Conservation (phyloP, 2,329 filamentous ascomycete species). For the Xylaria sp. region DNA sequence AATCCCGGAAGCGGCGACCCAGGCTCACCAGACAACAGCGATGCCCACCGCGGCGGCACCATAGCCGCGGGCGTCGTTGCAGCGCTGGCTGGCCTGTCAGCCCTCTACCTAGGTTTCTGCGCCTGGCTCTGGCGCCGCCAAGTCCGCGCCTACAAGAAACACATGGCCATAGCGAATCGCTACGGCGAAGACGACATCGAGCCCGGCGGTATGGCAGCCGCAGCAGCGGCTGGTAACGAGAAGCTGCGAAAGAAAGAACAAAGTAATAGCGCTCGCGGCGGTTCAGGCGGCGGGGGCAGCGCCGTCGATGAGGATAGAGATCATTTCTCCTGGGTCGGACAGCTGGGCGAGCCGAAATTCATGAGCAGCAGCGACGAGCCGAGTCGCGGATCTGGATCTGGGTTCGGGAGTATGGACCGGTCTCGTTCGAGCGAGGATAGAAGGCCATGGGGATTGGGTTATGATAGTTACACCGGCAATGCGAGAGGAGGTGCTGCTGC, state of each 20-base stretch:
- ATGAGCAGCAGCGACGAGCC: constrained; percentile 39
- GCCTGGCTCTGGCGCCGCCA: constrained; percentile 79
- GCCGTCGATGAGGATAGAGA: constrained; percentile 27
- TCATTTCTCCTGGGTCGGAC: constrained; percentile 49
- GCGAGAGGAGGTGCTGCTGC: constrained; percentile 25
- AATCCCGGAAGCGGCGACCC: constrained; percentile 51
- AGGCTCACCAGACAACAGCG: constrained; percentile 47
- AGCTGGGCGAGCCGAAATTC: constrained; percentile 42
- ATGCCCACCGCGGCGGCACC: constrained; percentile 48
- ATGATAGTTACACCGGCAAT: constrained; percentile 25
- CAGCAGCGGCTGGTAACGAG: constrained; percentile 36
- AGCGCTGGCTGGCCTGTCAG: constrained; percentile 70
- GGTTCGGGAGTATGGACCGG: constrained; percentile 14
- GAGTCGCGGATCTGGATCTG: constrained; percentile 42
- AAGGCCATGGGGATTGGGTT: constrained; percentile 43
- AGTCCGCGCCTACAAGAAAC: constrained; percentile 74
- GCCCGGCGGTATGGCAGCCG: constrained; percentile 1
- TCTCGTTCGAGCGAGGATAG: constrained; percentile 48
- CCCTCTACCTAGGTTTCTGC: constrained; percentile 76
- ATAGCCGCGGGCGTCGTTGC: constrained; percentile 68
- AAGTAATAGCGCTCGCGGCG: constrained; percentile 3
- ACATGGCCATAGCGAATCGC: constrained; percentile 73
- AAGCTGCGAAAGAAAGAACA: constrained; percentile 46
- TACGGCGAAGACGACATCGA: constrained; percentile 50
- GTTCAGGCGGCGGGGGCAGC: constrained; percentile 29